Base-by-base conservation (phyloP, 495 filamentous ascomycete species). In the Trichocladium uniseriatum region DNA sequence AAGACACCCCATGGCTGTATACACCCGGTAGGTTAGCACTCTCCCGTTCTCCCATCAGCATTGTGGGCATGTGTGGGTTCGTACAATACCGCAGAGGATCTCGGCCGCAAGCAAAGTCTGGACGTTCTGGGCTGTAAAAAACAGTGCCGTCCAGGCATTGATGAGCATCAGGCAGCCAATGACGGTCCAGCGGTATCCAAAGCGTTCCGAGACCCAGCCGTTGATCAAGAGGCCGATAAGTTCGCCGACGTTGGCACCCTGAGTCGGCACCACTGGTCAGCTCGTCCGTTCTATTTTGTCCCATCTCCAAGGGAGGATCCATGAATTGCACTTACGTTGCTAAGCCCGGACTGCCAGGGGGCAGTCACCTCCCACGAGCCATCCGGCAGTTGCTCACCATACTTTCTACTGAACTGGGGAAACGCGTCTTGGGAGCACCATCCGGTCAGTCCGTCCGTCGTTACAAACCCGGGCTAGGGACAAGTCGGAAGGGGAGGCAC, bases 1-100 rank as follows among this genome's bases (percentile, higher is more conserved):
- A 88, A 88, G 27, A 91, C 80, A 53, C 86, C 86, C 85, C 85
- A 89, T 11, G 75, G 76, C 35, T 66, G n/a, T n/a, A n/a, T n/a
- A 38, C 5, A 28, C 6, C 10, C 28, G 5, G 21, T 20, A 8
- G 14, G 38, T 58, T 13, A 51, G 38, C 32, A 44, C 10, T 1
- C 6, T 24, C n/a, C 22, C 21, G 29, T 16, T 34, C 5, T 38
- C 28, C 11, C 13, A 2, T 21, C 28, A 38, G 18, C 15, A 3
- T 5, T 14, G 16, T 20, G 6, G 16, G 16, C 4, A 8, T 75
- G 75, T 38, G 22, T 16, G 41, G 22, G 11, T 1, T 41, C 61
- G 49, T 56, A 66, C 63, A 42, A 89, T 80, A 57, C 86, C 85
- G 49, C 81, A 83, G 8, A 91, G 69, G 49, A 89, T 87, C 64